Percentiles rank a stretch among this genome's conserved stretches.
Conservation (phyloP, 192 early-diverging fungal species). For the Coemansia sp. region DNA sequence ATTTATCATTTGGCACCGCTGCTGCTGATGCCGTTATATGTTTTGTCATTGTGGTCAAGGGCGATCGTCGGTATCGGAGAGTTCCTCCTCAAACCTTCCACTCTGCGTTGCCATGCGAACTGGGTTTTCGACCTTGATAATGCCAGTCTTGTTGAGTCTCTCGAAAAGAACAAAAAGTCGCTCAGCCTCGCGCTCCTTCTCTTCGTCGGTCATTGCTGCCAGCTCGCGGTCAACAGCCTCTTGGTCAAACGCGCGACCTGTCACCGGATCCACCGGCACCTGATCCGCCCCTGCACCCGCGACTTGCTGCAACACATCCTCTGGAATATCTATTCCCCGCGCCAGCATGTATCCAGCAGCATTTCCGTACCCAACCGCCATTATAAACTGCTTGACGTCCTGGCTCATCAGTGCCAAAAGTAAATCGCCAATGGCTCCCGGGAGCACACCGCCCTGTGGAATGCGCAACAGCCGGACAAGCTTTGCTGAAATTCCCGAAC, state of each 20-base stretch:
- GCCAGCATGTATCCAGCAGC: conserved; percentile 88
- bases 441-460: conserved; percentile 42
- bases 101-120: conserved; percentile 60
- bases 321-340: conserved; percentile 60
- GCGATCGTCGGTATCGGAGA: neutral
- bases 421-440: conserved; percentile 40
- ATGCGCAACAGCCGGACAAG: conserved; percentile 39
- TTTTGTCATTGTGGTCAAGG: no score
- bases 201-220: conserved; percentile 91
- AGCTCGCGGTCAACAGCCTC: conserved; percentile 58
- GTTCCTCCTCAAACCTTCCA: conserved; percentile 36
- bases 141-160: conserved; percentile 84
- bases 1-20: neutral
- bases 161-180: conserved; percentile 93
- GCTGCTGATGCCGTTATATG: no score
- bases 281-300: neutral
- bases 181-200: conserved; percentile 94
- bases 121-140: conserved; percentile 80
- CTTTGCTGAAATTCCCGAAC: conserved; percentile 26
- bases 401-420: conserved; percentile 37
- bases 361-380: conserved; percentile 86
- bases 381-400: conserved; percentile 48
- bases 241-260: conserved; percentile 58
- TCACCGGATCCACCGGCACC: conserved; percentile 79
- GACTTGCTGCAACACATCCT: conserved; percentile 40